Evolutionary conservation across 805 yeast species (phyloP).

Genomic region (Jamesozyma hellenica): DNA sequence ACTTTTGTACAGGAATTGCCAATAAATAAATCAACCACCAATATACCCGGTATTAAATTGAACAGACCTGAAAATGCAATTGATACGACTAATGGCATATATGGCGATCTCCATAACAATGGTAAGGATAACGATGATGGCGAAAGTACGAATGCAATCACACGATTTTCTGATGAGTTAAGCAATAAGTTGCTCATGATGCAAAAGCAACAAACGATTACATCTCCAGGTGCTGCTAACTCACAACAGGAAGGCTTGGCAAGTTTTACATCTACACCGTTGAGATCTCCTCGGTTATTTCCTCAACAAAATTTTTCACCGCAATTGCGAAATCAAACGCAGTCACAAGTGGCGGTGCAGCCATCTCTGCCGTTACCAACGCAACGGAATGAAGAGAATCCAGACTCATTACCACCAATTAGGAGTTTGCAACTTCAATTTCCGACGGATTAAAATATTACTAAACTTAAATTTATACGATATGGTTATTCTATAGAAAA

Average conservation of each 20-base stretch:
- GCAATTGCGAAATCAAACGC: background rate
- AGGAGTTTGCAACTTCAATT: slow-evolving; percentile 27
- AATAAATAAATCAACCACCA: slow-evolving; percentile 22
- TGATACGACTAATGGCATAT: slow-evolving; percentile 7
- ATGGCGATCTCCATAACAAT: background rate
- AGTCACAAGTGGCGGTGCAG: background rate
- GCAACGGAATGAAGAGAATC: slow-evolving; percentile 1
- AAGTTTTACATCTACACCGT: background rate
- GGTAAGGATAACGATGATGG: background rate
- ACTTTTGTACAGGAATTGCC: slow-evolving; percentile 14
- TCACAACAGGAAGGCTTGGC: no score
- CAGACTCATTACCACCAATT: slow-evolving; percentile 21
- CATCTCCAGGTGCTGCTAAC: background rate
- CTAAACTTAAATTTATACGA: no score
- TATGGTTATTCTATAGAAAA: no score
- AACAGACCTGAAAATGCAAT: slow-evolving; percentile 21
- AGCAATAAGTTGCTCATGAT: slow-evolving; percentile 16
- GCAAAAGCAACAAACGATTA: slow-evolving; percentile 11
- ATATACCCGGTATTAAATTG: slow-evolving; percentile 18
- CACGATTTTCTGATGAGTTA: slow-evolving; percentile 11
- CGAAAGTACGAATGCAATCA: background rate
- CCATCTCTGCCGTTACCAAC: slow-evolving; percentile 1
- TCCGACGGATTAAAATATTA: slow-evolving; percentile 18
- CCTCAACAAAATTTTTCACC: slow-evolving; percentile 1
- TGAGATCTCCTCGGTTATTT: background rate